phyloP scores from a whole-genome alignment of 1,139 yeast genomes.

The Geotrichum candidum region DNA sequence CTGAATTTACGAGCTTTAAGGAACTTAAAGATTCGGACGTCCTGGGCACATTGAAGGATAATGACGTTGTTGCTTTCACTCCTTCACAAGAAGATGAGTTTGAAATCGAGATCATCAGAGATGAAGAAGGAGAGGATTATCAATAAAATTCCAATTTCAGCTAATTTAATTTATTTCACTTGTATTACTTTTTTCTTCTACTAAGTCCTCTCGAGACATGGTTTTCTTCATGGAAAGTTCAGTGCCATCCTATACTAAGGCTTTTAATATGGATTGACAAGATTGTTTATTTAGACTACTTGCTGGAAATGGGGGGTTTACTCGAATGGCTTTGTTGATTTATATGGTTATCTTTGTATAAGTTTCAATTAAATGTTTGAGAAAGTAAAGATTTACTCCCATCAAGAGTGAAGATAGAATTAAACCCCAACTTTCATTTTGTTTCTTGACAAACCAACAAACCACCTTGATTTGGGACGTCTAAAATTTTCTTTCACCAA shows the following conservation, averaged over 20 bases:
- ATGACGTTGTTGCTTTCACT: constrained; percentile 11
- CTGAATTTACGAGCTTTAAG: background rate
- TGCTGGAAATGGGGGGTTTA: background rate
- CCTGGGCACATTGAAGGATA: constrained; percentile 9
- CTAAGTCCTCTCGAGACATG: background rate
- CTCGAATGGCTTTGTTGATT: no score
- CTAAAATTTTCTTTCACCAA: background rate
- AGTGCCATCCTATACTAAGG: background rate
- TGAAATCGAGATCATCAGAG: constrained; percentile 5
- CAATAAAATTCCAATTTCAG: no score
- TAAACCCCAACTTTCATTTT: no score
- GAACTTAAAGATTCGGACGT: constrained; percentile 4
- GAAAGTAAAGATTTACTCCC: no score
- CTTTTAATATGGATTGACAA: background rate
- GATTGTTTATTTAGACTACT: background rate
- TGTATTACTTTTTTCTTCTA: background rate
- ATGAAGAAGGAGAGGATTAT: constrained; percentile 12
- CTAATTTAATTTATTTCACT: background rate
- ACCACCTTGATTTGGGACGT: background rate
- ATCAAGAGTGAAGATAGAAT: no score
- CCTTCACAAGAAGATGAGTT: constrained; percentile 4
- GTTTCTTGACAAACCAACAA: background rate
- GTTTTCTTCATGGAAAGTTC: background rate
- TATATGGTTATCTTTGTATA: no score
- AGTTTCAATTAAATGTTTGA: no score